Evolutionary conservation across 1,139 yeast species (phyloP), one percentile per base, ranked within the genome.

Genomic region (Yamadazyma atlantica): DNA sequence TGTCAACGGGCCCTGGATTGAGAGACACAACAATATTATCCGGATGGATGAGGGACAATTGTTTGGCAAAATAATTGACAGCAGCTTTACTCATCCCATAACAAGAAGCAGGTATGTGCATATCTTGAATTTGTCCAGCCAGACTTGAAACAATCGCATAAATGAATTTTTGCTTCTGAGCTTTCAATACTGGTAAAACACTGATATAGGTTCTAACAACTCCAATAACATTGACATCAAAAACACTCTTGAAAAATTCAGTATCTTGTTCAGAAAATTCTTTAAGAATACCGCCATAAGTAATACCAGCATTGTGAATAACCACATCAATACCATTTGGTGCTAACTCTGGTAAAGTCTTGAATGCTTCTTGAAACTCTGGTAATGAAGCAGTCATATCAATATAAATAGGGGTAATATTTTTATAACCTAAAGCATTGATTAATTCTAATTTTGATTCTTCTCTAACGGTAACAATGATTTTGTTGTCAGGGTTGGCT

Each of bases 1-100:
- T 61, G n/a, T 48, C 39, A 11, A 57, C 64, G 29, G 53, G 31
- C 2, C 71, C 71, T 11, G 72, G 71, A 27, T 58, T 57, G 27
- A 61, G 40, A 11, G 60, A 28, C 9, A 28, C 9, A 4, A 34
- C 19, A 10, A 19, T 15, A 15, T 85, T 76, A 62, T 55, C 4
- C 82, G 78, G 35, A 15, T 38, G 32, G 12, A 36, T 35, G 18
- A 30, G 1, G 12, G 33, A 11, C 7, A 36, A 9, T 16, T 36
- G 41, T 25, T 33, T 38, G 17, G 23, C 32, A 26, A 38, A 18
- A 42, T 45, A 47, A 39, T 60, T 60, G 16, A 61, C 37, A 7
- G 62, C 62, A 6, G 65, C 64, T 38, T 64, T 64, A 8, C 68
- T 58, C 12, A 44, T 49, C 28, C 53, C 53, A 41, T 59, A 62